phyloP scores from a whole-genome alignment of 179 eudicot species.

The Silene coronaria region DNA sequence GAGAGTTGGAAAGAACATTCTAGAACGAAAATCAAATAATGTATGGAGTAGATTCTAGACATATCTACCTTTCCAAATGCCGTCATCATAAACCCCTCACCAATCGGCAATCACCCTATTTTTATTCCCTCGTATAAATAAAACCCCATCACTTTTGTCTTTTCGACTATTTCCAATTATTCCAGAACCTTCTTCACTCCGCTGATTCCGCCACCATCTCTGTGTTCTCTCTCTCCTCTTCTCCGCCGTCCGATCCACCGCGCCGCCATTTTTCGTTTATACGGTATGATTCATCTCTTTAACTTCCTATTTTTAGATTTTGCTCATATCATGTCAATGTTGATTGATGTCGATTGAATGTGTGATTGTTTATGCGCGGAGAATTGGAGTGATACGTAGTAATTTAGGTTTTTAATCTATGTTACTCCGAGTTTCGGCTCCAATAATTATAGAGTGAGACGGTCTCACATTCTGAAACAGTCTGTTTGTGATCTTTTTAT shows the following conservation, averaged over 20 bases:
- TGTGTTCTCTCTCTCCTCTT: background rate
- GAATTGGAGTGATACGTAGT: background rate
- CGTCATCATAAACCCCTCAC: background rate
- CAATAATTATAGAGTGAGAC: too few species aligned
- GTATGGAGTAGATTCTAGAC: background rate
- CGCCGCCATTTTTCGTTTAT: background rate
- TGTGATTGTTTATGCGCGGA: background rate
- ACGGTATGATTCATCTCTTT: background rate
- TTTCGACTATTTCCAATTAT: background rate
- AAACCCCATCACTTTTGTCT: background rate
- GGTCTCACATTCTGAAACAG: too few species aligned
- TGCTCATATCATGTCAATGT: background rate
- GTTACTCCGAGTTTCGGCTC: too few species aligned
- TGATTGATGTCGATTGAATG: background rate
- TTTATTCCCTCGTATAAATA: background rate
- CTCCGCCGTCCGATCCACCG: background rate
- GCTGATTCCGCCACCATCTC: too few species aligned
- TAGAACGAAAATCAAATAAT: background rate
- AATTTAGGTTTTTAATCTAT: background rate
- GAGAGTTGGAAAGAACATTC: background rate
- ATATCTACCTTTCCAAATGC: background rate
- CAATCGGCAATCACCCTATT: background rate
- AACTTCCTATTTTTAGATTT: background rate
- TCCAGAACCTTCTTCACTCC: background rate
- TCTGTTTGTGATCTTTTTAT: too few species aligned